These are phyloP conservation scores for Pezizomycotina sp. DNA, from an alignment of 2,329 filamentous ascomycete genomes.

Conservation along the genomic window DNA sequence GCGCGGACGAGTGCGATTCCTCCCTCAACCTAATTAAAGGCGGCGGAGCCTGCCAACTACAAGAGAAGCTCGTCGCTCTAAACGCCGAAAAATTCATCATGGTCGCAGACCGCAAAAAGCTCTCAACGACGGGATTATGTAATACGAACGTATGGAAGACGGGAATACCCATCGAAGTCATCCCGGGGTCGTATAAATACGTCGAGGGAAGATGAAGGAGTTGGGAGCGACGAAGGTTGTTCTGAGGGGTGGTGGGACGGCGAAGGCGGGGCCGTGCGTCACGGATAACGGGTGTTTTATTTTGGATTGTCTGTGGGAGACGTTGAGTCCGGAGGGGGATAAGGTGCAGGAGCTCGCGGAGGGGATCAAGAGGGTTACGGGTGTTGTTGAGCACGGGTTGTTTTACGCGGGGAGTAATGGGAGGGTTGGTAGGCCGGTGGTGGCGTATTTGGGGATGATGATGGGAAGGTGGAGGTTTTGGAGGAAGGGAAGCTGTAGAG, in stretches of 20 bases:
- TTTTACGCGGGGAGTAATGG: conserved; percentile 51
- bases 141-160: conserved; percentile 55
- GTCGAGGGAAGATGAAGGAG: conserved; percentile 50
- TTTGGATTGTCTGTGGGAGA: conserved; percentile 62
- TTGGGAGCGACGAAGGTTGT: conserved; percentile 57
- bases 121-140: conserved; percentile 57
- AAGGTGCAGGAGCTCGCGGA: conserved; percentile 59
- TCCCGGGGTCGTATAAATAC: conserved; percentile 62
- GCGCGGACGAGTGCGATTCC: conserved; percentile 19
- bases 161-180: conserved; percentile 80
- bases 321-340: conserved; percentile 46
- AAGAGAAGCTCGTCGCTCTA: conserved; percentile 88
- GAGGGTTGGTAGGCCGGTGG: conserved; percentile 76
- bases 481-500: conserved; percentile 2
- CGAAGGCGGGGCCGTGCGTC: conserved; percentile 67
- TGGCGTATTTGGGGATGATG: conserved; percentile 88
- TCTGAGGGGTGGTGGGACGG: conserved; percentile 54
- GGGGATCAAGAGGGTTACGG: conserved; percentile 63
- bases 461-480: conserved; percentile 41
- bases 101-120: conserved; percentile 87
- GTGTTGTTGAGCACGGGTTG: conserved; percentile 80
- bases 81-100: conserved; percentile 73
- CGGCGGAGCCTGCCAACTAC: conserved; percentile 90
- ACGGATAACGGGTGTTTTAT: conserved; percentile 81
- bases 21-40: conserved; percentile 20